Conservation (phyloP, 2,329 filamentous ascomycete species). For the Fusarium caatingaense region DNA sequence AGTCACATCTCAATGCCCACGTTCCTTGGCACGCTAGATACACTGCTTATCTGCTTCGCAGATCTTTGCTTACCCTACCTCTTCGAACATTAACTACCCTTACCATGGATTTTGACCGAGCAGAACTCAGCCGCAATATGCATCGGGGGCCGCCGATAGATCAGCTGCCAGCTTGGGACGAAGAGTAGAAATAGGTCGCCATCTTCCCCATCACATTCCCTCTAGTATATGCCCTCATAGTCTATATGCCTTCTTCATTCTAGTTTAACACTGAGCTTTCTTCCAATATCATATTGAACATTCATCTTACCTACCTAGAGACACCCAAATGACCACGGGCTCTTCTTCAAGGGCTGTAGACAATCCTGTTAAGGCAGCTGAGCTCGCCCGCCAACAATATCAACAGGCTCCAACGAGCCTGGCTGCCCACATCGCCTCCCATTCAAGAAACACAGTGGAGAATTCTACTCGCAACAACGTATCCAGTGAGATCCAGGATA, state of each 20-base stretch:
- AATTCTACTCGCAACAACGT: slow-evolving; percentile 18
- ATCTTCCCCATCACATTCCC: slow-evolving; percentile 3
- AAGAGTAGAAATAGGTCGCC: slow-evolving; percentile 36
- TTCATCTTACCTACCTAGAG: neutral
- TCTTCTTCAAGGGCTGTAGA: slow-evolving; percentile 46
- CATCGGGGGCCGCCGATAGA: slow-evolving; percentile 41
- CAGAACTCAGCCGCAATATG: slow-evolving; percentile 39
- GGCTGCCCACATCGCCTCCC: slow-evolving; percentile 19
- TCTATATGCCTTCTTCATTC: neutral
- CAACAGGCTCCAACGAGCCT: slow-evolving; percentile 45
- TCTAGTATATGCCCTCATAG: neutral
- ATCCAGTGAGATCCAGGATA: slow-evolving; percentile 1
- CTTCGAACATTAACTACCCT: slow-evolving; percentile 1
- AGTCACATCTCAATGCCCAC: slow-evolving; percentile 17
- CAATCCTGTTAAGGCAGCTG: slow-evolving; percentile 50
- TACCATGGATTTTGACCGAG: slow-evolving; percentile 41
- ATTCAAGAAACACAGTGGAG: slow-evolving; percentile 39
- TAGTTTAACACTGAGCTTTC: slow-evolving; percentile 13
- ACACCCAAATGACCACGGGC: slow-evolving; percentile 34
- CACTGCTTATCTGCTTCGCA: slow-evolving; percentile 29
- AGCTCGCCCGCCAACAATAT: slow-evolving; percentile 52
- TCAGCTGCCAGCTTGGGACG: slow-evolving; percentile 12
- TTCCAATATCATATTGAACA: slow-evolving; percentile 23
- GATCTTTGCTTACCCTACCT: slow-evolving; percentile 26
- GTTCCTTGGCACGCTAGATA: slow-evolving; percentile 35